phyloP scores from a whole-genome alignment of 306 rosid species.

The barrel medic (Medicago truncatula) region DNA sequence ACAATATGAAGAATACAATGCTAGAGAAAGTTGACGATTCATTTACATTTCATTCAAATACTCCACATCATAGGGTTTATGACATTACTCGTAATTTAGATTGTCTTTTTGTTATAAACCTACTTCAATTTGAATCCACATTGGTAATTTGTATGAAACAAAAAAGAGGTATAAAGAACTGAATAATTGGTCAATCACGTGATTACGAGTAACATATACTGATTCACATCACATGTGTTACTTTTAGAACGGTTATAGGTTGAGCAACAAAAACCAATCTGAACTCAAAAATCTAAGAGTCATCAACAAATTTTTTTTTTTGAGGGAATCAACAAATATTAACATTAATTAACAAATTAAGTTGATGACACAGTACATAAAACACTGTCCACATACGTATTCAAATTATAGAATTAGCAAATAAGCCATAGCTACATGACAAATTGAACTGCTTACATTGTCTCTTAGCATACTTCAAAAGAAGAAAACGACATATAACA shows the following conservation, averaged over 20 bases:
- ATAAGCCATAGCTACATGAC: conserved; percentile 27
- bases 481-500: conserved; percentile 6
- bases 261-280: not conserved
- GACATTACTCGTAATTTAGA: too few relatives aligned
- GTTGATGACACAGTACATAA: conserved; percentile 7
- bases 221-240: too few relatives aligned
- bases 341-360: conserved; percentile 8
- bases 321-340: not conserved
- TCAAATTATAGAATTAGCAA: not conserved
- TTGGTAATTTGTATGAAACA: not conserved
- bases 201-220: not conserved
- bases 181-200: conserved; percentile 10
- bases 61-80: too few relatives aligned
- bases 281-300: not conserved
- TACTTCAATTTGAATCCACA: not conserved
- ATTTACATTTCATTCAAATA: too few relatives aligned
- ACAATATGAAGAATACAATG: too few relatives aligned
- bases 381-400: conserved; percentile 1
- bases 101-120: too few relatives aligned
- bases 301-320: conserved; percentile 4
- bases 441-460: conserved; percentile 8
- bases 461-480: not conserved
- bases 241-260: not conserved
- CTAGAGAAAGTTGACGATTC: too few relatives aligned
- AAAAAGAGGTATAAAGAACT: not conserved